phyloP scores from a whole-genome alignment of 495 filamentous ascomycete genomes.

The Aspergillus baeticus region DNA sequence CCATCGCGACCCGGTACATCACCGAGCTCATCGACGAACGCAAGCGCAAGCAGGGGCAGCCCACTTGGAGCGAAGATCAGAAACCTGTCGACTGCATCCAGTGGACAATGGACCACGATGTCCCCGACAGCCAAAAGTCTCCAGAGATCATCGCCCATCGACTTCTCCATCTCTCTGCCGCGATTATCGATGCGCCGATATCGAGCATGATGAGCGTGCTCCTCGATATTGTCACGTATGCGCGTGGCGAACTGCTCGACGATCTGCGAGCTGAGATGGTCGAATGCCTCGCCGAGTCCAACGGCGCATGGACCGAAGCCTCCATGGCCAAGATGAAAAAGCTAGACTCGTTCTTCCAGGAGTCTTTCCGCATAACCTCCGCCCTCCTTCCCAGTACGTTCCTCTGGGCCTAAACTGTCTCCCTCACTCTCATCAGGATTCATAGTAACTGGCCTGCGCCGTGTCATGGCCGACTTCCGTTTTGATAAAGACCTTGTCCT shows the following conservation, averaged over 20 bases:
- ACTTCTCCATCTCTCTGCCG: neutral
- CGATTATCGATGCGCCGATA: neutral
- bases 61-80: neutral
- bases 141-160: neutral
- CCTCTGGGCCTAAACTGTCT: neutral
- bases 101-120: neutral
- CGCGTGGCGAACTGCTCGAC: neutral
- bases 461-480: neutral
- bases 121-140: neutral
- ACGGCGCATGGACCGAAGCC: neutral
- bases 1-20: neutral
- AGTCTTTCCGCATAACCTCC: neutral
- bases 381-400: neutral
- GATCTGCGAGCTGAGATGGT: neutral
- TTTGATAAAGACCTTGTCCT: neutral
- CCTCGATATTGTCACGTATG: neutral
- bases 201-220: neutral
- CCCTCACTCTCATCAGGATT: neutral
- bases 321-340: neutral
- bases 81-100: slow-evolving; percentile 1
- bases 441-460: neutral
- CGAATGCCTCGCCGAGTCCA: neutral
- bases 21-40: neutral
- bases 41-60: neutral
- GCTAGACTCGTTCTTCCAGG: slow-evolving; percentile 3